phyloP scores from a whole-genome alignment of 129 eudicot species.

The Flaveria ramosissima region DNA sequence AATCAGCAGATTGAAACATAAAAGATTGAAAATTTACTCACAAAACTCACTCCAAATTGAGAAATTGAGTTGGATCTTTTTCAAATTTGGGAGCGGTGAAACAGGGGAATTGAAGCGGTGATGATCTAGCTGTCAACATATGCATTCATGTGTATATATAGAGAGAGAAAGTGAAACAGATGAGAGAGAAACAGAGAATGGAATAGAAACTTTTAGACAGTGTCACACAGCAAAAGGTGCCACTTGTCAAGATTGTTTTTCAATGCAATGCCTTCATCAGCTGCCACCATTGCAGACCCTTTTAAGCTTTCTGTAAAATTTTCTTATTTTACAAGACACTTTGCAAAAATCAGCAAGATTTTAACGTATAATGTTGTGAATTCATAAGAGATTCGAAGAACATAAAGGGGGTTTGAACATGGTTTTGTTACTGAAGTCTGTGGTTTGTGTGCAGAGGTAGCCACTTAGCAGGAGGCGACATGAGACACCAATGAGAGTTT shows the following conservation, averaged over 20 bases:
- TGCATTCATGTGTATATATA: not conserved
- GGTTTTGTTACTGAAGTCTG: slow-evolving; percentile 18
- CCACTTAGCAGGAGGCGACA: slow-evolving; percentile 24
- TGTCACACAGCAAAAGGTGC: slow-evolving; percentile 25
- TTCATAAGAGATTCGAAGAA: slow-evolving; percentile 16
- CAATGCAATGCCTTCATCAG: slow-evolving; percentile 29
- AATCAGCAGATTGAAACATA: slow-evolving; percentile 21
- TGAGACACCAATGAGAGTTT: slow-evolving; percentile 21
- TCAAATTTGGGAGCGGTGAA: slow-evolving; percentile 23
- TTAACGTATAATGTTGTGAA: not conserved
- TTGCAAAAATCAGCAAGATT: slow-evolving; percentile 14
- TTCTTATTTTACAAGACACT: slow-evolving; percentile 22
- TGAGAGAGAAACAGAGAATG: slow-evolving; percentile 7
- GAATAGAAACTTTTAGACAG: not conserved
- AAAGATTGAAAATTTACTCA: slow-evolving; percentile 17
- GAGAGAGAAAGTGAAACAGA: slow-evolving; percentile 20
- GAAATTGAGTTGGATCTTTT: not conserved
- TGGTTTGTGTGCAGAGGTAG: slow-evolving; percentile 23
- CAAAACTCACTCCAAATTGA: slow-evolving; percentile 14
- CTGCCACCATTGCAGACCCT: slow-evolving; percentile 36
- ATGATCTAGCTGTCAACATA: slow-evolving; percentile 16
- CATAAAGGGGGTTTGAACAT: slow-evolving; percentile 17
- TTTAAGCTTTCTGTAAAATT: slow-evolving; percentile 9
- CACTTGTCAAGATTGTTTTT: slow-evolving; percentile 36
- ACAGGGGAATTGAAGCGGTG: slow-evolving; percentile 19